A percentile compares a stretch with the other conserved stretches of the same genome.
phyloP scores from a whole-genome alignment of 148 eudicot genomes.

The Rhododendron molle region DNA sequence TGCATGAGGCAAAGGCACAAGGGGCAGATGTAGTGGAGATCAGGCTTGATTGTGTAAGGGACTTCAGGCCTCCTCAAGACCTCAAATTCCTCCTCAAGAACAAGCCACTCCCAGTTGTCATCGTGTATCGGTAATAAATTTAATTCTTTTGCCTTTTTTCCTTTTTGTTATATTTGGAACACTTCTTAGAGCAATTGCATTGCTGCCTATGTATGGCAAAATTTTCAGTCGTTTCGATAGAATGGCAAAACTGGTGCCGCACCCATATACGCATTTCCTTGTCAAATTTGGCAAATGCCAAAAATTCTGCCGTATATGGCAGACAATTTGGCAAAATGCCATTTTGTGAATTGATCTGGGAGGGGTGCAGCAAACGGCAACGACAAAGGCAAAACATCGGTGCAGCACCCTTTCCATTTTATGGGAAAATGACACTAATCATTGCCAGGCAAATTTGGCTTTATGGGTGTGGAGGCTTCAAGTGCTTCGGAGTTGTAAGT shows the following conservation, averaged over 20 bases:
- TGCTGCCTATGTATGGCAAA: neutral
- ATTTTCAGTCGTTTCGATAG: neutral
- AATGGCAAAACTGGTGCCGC: neutral
- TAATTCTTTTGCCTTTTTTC: neutral
- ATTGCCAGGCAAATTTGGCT: neutral
- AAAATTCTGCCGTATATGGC: too few relatives aligned
- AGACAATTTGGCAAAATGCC: too few relatives aligned
- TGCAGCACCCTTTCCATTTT: neutral
- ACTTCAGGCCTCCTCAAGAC: constrained; percentile 23
- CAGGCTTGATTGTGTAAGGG: constrained; percentile 33
- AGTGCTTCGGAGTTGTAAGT: neutral
- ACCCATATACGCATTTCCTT: neutral
- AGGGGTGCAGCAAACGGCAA: too few relatives aligned
- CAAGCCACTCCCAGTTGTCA: constrained; percentile 39
- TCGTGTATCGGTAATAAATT: constrained; percentile 28
- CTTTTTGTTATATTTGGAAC: neutral
- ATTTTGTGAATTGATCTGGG: too few relatives aligned
- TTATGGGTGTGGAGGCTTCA: neutral
- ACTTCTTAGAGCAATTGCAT: neutral
- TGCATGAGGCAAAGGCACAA: constrained; percentile 35
- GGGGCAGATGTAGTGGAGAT: constrained; percentile 54
- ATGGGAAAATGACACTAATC: neutral
- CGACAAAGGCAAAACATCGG: too few relatives aligned
- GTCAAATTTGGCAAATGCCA: neutral
- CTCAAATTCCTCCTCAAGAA: constrained; percentile 25